Base-by-base conservation (phyloP, 1,284 basidiomycete genomes). In the Tilletia walkeri region DNA sequence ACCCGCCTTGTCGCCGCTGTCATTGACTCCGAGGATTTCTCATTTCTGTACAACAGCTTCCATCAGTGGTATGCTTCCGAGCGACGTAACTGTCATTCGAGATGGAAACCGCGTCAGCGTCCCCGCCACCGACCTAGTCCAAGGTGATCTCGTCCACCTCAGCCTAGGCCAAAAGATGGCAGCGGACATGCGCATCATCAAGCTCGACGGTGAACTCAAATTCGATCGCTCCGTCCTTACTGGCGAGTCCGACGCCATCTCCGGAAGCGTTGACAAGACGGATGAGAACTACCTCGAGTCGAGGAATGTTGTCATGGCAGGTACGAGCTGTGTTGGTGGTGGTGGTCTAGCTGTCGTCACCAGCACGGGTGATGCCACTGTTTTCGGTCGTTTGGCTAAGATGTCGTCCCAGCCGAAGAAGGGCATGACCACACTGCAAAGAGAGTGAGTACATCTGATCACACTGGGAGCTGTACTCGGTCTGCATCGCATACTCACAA, bases 211-310 rank as follows among this genome's bases (percentile, higher is more conserved):
- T 5, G 89, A 90, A 74, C 82, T 89, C 68, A 86, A 87, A 65
- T 87, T 90, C 67, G 89, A 90, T 76, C 86, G 89, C 39, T 87
- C 88, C 2, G 86, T 90, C n/a, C 85, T 90, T 50, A 90, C 89
- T 0, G 89, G 89, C 84, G 87, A 84, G 66, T 85, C 84, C 30
- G 87, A 89, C 68, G 87, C 88, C 75, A 85, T 90, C 47, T 79
- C 86, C 0, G 88, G 86, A 0, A 85, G 86, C 1, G 80, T 88
- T 54, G 86, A 88, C 30, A 77, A 81, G 16, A 88, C 88, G 1
- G 87, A 88, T 12, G 84, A 86, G 24, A 90, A 89, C 70, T 75
- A 70, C 45, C 72, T 74, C 70, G 81, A 88, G 72, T 87, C n/a
- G 85, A 74, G 86, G 73, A 90, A 90, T 80, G 85, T 90, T 59